A percentile compares a stretch with the other conserved stretches of the same genome.
Evolutionary conservation across 768 basidiomycete genomes (phyloP).

Genomic region (Pleurotus djamor): DNA sequence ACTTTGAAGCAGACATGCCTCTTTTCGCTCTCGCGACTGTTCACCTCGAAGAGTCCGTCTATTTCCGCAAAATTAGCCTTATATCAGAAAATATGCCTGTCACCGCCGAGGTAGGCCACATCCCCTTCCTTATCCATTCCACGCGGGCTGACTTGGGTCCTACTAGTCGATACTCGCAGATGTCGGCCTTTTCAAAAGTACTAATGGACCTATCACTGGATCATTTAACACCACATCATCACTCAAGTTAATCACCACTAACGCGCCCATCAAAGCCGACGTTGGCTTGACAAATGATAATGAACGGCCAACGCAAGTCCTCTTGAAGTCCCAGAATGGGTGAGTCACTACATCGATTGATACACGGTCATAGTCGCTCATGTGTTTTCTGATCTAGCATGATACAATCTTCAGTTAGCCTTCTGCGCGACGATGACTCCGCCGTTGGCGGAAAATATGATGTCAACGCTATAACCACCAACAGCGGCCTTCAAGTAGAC

Average conservation of each 20-base stretch:
- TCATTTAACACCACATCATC: slow-evolving; percentile 32
- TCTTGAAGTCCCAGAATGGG: slow-evolving; percentile 36
- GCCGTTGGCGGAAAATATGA: slow-evolving; percentile 25
- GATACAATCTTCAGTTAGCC: slow-evolving; percentile 11
- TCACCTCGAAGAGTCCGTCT: slow-evolving; percentile 28
- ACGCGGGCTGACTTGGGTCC: not conserved
- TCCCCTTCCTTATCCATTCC: not conserved
- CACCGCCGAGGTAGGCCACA: slow-evolving; percentile 26
- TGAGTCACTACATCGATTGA: slow-evolving; percentile 18
- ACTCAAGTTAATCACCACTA: slow-evolving; percentile 33
- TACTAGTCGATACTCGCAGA: slow-evolving; percentile 26
- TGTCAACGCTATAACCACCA: slow-evolving; percentile 27
- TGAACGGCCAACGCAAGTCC: slow-evolving; percentile 18
- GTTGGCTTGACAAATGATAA: slow-evolving; percentile 35
- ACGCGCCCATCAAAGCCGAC: slow-evolving; percentile 34
- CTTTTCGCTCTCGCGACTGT: slow-evolving; percentile 37
- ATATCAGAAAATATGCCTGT: slow-evolving; percentile 31
- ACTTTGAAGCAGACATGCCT: slow-evolving; percentile 41
- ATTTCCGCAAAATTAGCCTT: slow-evolving; percentile 38
- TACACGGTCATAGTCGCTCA: not conserved
- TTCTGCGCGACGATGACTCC: slow-evolving; percentile 9
- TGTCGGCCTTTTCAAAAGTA: slow-evolving; percentile 25
- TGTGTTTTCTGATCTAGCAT: not conserved
- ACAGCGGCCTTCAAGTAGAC: slow-evolving; percentile 24
- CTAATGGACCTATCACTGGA: slow-evolving; percentile 47